phyloP scores from a whole-genome alignment of 495 filamentous ascomycete species.

The Rhypophila decipiens region DNA sequence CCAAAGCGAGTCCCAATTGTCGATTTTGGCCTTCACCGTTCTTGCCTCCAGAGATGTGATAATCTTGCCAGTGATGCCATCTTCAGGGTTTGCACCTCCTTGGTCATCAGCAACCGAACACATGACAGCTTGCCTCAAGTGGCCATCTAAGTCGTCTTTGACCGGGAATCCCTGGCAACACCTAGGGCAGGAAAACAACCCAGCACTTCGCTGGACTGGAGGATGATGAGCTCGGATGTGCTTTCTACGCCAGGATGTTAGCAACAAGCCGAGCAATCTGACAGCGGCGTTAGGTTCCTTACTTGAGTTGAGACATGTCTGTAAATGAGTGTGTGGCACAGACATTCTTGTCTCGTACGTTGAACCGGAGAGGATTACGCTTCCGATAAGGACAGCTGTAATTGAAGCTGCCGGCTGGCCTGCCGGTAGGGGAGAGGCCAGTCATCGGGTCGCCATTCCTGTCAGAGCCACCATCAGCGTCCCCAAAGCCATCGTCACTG shows the following conservation, averaged over 20 bases:
- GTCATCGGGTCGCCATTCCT: slow-evolving; percentile 10
- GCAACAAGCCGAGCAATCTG: not conserved
- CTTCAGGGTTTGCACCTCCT: slow-evolving; percentile 21
- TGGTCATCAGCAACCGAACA: slow-evolving; percentile 20
- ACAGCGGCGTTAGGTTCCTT: not conserved
- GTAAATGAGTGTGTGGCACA: slow-evolving; percentile 28
- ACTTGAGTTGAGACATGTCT: slow-evolving; percentile 32
- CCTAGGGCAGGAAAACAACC: slow-evolving; percentile 20
- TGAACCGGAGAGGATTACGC: slow-evolving; percentile 31
- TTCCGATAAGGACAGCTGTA: slow-evolving; percentile 33
- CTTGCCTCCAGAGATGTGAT: slow-evolving; percentile 24
- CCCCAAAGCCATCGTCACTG: slow-evolving; percentile 16
- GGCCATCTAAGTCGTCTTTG: slow-evolving; percentile 21
- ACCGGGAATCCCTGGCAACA: slow-evolving; percentile 22
- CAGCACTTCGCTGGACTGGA: slow-evolving; percentile 22
- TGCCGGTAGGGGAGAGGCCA: slow-evolving; percentile 8
- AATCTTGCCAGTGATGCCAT: slow-evolving; percentile 26
- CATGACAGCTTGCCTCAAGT: slow-evolving; percentile 15
- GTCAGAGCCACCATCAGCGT: slow-evolving; percentile 11
- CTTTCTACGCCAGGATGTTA: slow-evolving; percentile 8
- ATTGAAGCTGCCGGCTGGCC: slow-evolving; percentile 10
- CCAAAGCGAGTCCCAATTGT: slow-evolving; percentile 26
- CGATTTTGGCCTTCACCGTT: slow-evolving; percentile 22
- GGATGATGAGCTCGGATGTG: slow-evolving; percentile 29
- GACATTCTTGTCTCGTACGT: slow-evolving; percentile 27